A percentile compares a stretch with the other conserved stretches of the same genome.
Conservation (phyloP, 2,329 filamentous ascomycete species). For the Leptoxyphium fumago region DNA sequence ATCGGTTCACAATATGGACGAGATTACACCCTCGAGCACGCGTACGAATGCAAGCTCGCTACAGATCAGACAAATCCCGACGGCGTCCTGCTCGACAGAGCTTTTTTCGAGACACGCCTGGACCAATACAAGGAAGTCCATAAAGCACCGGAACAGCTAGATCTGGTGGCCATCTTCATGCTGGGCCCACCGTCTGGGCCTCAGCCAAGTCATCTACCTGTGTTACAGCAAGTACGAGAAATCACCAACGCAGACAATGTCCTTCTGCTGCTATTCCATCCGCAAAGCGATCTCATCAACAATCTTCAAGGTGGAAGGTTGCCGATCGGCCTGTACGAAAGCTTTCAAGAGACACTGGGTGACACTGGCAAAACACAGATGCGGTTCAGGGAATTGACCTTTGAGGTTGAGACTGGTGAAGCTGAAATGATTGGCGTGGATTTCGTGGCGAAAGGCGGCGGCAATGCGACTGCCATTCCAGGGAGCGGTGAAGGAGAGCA, state of each 20-base stretch:
- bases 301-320: conserved; percentile 59
- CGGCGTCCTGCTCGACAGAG: conserved; percentile 46
- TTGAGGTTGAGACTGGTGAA: conserved; percentile 82
- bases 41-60: conserved; percentile 62
- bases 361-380: conserved; percentile 39
- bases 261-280: conserved; percentile 79
- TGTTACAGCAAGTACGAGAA: conserved; percentile 55
- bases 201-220: conserved; percentile 47
- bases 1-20: conserved; percentile 83
- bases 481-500: conserved; percentile 17
- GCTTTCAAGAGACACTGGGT: conserved; percentile 54
- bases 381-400: conserved; percentile 70
- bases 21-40: conserved; percentile 81
- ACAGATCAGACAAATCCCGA: conserved; percentile 27
- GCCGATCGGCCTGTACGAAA: conserved; percentile 84
- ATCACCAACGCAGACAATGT: conserved; percentile 55
- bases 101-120: conserved; percentile 63
- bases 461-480: conserved; percentile 54
- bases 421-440: conserved; percentile 97
- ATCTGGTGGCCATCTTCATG: conserved; percentile 55
- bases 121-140: conserved; percentile 86
- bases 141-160: conserved; percentile 56
- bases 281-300: conserved; percentile 33
- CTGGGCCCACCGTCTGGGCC: conserved; percentile 61
- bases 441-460: conserved; percentile 73